These are phyloP conservation scores for Colletotrichum phormii DNA, from an alignment of 2,329 filamentous ascomycete species.

Conservation along the genomic window DNA sequence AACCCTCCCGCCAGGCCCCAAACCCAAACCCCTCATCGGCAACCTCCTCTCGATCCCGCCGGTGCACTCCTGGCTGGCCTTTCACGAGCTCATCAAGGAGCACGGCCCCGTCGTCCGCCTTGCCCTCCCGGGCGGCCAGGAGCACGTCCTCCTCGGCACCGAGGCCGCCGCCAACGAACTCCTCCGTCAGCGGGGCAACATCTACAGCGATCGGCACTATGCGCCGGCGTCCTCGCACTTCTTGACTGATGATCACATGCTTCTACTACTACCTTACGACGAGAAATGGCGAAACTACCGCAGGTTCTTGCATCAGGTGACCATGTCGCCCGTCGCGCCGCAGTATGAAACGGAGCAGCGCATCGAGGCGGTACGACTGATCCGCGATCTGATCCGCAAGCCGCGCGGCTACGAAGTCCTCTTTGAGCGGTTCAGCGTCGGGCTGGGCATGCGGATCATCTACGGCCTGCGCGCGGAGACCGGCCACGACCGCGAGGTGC, in stretches of 20 bases:
- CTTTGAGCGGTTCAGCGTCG: constrained; percentile 53
- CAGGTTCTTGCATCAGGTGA: constrained; percentile 44
- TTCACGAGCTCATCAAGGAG: constrained; percentile 49
- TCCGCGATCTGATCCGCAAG: constrained; percentile 46
- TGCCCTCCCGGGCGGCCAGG: constrained; percentile 51
- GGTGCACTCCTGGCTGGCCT: constrained; percentile 53
- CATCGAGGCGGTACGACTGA: constrained; percentile 44
- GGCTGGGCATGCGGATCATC: constrained; percentile 52
- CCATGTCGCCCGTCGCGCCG: constrained; percentile 44
- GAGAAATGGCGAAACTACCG: constrained; percentile 33
- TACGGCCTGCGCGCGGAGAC: constrained; percentile 50
- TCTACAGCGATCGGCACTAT: constrained; percentile 51
- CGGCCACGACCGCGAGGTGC: constrained; percentile 46
- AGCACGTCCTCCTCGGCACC: constrained; percentile 50
- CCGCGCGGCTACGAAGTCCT: constrained; percentile 50
- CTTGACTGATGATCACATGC: constrained; percentile 42
- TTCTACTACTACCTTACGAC: constrained; percentile 46
- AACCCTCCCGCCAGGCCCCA: constrained; percentile 26
- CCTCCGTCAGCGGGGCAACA: constrained; percentile 51
- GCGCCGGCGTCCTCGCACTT: constrained; percentile 49
- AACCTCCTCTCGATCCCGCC: constrained; percentile 49
- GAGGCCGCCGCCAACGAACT: constrained; percentile 55
- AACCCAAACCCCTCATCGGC: constrained; percentile 41
- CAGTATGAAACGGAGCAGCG: constrained; percentile 46
- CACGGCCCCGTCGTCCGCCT: constrained; percentile 56